Base-by-base conservation (phyloP, 2,329 filamentous ascomycete species). In the Colletotrichum coccodes region DNA sequence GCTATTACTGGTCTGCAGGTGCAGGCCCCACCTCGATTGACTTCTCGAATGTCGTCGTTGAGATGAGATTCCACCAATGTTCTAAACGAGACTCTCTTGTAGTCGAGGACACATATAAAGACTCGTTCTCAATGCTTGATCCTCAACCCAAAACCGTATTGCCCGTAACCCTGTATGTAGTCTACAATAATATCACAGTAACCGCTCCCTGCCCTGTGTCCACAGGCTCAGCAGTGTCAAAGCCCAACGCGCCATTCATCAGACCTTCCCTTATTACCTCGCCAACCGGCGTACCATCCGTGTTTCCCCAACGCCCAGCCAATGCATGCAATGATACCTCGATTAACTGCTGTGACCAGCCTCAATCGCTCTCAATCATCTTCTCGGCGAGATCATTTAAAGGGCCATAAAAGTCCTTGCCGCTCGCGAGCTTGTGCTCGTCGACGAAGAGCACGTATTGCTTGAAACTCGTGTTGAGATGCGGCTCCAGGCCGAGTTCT, bases 401-500 rank as follows among this genome's bases (percentile, higher is more conserved):
- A 14, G 96, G 96, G 1, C 96, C 96, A 92, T 95, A 99, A 84
- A 95, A 99, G 80, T 99, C 96, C 82, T 97, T 95, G 58, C 95
- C 96, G 76, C 91, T 97, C 32, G 94, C 94, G 74, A 99, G 83
- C 73, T 90, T 91, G 82, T 98, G 96, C 86, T 99, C 97, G 80
- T 99, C 95, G 74, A 99, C 94, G 82, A 99, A 99, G 68, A 99
- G 88, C 71, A 99, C 96, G 78, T 98, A 99, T 82, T 99, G 96
- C 87, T 99, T 99, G 90, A 99, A 99, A 83, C 94, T 97, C 16
- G 96, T 99, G 83, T 99, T 99, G 73, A 99, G 89, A 81, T 99
- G 96, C 50, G 97, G 95, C 82, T 99, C 96, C 67, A 99, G 88
- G 26, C 96, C 96, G 44, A 99, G 89, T 79, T 98, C 94, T 68